Conservation (phyloP, 257 asterid genomes). For the Ilex aquifolium region DNA sequence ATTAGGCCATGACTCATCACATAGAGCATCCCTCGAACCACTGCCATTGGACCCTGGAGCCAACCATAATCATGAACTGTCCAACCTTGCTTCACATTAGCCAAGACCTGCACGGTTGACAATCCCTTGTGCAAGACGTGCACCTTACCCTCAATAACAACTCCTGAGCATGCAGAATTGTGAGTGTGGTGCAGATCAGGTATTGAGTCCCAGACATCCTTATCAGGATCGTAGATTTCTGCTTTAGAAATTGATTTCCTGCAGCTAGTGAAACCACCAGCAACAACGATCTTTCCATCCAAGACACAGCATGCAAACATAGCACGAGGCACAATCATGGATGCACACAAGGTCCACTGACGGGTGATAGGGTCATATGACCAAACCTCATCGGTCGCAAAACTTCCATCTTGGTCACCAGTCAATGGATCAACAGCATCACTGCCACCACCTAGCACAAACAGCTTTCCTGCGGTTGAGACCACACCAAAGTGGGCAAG, state of each 20-base stretch:
- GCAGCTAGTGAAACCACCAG: constrained; percentile 89
- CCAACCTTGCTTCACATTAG: constrained; percentile 66
- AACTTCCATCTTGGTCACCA: constrained; percentile 95
- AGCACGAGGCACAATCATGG: constrained; percentile 93
- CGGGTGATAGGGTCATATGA: constrained; percentile 66
- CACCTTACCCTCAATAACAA: constrained; percentile 69
- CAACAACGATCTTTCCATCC: constrained; percentile 87
- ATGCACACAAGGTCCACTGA: constrained; percentile 55
- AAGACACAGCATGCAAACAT: constrained; percentile 93
- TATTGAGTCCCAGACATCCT: constrained; percentile 69
- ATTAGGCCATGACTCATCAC: constrained; percentile 81
- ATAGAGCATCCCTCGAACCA: constrained; percentile 75
- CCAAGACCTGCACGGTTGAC: constrained; percentile 78
- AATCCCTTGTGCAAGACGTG: constrained; percentile 92
- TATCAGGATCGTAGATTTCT: constrained; percentile 87
- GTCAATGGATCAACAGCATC: constrained; percentile 94
- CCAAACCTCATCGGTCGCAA: constrained; percentile 94
- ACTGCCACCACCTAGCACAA: constrained; percentile 92
- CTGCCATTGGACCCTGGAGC: constrained; percentile 97
- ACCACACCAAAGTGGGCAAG: constrained; percentile 93
- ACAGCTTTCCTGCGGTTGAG: constrained; percentile 78
- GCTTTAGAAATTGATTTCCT: constrained; percentile 89
- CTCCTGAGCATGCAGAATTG: constrained; percentile 82
- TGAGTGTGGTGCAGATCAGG: constrained; percentile 87
- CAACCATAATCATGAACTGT: constrained; percentile 75